Percentiles rank a stretch among this genome's conserved stretches.
These are phyloP conservation scores for Dactylis glomerata DNA, from an alignment of 176 grass and related monocot genomes.

Conservation along the genomic window DNA sequence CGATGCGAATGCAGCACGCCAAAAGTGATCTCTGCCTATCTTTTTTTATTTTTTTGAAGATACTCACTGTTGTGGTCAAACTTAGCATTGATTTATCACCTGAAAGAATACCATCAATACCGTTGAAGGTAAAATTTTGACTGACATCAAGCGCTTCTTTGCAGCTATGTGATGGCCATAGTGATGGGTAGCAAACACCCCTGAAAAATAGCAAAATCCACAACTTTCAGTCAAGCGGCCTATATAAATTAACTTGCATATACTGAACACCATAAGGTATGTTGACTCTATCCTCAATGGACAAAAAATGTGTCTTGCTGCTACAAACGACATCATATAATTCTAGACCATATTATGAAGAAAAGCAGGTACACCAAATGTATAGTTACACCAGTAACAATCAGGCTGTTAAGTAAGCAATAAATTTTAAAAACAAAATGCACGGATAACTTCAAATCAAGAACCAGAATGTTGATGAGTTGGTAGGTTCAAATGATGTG, in stretches of 20 bases:
- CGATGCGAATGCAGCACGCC: too few species aligned
- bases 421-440: too few species aligned
- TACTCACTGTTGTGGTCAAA: too few species aligned
- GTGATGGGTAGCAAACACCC: conserved; percentile 66
- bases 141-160: conserved; percentile 78
- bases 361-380: too few species aligned
- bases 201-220: conserved; percentile 38
- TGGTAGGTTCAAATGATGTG: too few species aligned
- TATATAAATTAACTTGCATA: conserved; percentile 4
- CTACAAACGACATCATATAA: background rate
- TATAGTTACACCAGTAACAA: too few species aligned
- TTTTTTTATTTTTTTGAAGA: too few species aligned
- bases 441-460: too few species aligned
- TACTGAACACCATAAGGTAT: background rate
- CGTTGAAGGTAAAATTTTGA: conserved; percentile 76
- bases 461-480: background rate
- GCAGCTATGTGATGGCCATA: conserved; percentile 72
- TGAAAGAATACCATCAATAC: conserved; percentile 86
- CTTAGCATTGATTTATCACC: too few species aligned
- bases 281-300: background rate
- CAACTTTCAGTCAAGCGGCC: conserved; percentile 16
- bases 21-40: too few species aligned
- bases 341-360: background rate
- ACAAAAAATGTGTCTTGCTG: background rate
- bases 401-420: too few species aligned